Conservation (phyloP, 148 eudicot species). For the Camellia lanceoleosa region DNA sequence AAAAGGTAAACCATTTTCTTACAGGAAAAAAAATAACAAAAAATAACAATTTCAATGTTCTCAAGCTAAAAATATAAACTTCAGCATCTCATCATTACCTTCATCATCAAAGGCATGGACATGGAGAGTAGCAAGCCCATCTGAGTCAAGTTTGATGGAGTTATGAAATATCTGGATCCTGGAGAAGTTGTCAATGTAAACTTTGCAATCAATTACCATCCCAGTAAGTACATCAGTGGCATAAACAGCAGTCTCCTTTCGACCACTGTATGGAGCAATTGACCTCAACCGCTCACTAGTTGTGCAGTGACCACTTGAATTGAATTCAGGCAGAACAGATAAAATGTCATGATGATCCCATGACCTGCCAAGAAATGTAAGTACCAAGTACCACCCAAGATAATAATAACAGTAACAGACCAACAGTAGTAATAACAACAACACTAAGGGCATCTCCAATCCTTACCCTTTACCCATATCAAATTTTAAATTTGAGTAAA, state of each 20-base stretch:
- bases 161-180: constrained; percentile 87
- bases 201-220: constrained; percentile 74
- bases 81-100: constrained; percentile 46
- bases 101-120: constrained; percentile 84
- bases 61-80: neutral
- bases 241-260: constrained; percentile 92
- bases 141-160: constrained; percentile 86
- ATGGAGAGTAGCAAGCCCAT: constrained; percentile 81
- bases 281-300: constrained; percentile 88
- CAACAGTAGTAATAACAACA: neutral
- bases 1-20: too few relatives aligned
- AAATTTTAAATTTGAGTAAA: too few relatives aligned
- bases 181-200: constrained; percentile 76
- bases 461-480: too few relatives aligned
- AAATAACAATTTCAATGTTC: neutral
- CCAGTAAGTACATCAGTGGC: constrained; percentile 84
- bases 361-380: constrained; percentile 52
- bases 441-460: neutral
- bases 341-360: constrained; percentile 97
- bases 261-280: constrained; percentile 75
- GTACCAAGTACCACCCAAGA: neutral
- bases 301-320: constrained; percentile 69
- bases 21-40: neutral
- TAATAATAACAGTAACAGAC: neutral
- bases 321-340: constrained; percentile 74